Evolutionary conservation across 176 grass and related monocot species (phyloP).

Genomic region (Areca catechu): DNA sequence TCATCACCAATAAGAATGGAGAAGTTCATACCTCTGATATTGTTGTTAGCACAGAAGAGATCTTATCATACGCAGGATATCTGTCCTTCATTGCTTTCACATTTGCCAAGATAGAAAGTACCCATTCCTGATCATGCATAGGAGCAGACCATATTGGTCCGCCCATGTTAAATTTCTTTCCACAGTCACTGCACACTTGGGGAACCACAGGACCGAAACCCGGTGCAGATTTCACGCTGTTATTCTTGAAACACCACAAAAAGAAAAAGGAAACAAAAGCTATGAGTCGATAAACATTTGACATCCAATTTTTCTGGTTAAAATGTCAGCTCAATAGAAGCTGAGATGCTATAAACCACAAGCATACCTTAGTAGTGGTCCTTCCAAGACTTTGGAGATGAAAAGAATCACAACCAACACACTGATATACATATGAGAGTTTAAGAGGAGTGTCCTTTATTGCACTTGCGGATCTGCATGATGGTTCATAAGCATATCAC

Average conservation of each 20-base stretch:
- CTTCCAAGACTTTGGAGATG: constrained; percentile 86
- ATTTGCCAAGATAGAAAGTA: constrained; percentile 61
- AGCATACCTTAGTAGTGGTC: constrained; percentile 61
- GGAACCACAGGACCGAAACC: constrained; percentile 85
- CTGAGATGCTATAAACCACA: too few species aligned
- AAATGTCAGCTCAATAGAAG: too few species aligned
- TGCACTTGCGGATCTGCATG: constrained; percentile 81
- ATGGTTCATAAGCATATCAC: neutral
- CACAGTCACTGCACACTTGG: constrained; percentile 76
- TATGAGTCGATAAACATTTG: too few species aligned
- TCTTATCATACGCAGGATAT: constrained; percentile 86
- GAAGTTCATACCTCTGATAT: constrained; percentile 62
- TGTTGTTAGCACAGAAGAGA: constrained; percentile 67
- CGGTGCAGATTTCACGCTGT: constrained; percentile 73
- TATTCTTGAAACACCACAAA: constrained; percentile 39
- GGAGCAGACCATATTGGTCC: constrained; percentile 96
- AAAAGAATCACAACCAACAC: constrained; percentile 91
- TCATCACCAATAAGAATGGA: too few species aligned
- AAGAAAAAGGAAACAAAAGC: constrained; percentile 13
- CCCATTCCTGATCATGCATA: constrained; percentile 95
- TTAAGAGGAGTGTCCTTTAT: constrained; percentile 97
- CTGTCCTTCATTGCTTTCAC: constrained; percentile 60
- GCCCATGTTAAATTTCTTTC: constrained; percentile 89
- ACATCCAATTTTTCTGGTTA: too few species aligned
- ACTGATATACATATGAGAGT: constrained; percentile 95